Evolutionary conservation across 495 filamentous ascomycete genomes (phyloP).

Genomic region (Aspergillus steynii): DNA sequence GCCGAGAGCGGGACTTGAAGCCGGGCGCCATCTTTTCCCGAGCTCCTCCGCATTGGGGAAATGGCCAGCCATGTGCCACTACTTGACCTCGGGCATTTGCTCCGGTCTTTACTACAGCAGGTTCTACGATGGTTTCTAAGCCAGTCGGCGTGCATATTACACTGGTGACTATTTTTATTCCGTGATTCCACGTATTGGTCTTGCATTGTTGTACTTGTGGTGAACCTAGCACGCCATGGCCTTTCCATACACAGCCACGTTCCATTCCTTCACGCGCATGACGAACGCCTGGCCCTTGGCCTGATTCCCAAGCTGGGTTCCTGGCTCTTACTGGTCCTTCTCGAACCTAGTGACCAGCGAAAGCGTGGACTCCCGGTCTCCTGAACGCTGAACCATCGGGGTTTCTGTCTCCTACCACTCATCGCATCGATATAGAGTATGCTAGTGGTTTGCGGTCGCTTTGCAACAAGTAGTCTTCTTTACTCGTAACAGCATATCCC

Average conservation of each 20-base stretch:
- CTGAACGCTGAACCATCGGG: background rate
- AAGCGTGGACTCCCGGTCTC: background rate
- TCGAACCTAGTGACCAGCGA: background rate
- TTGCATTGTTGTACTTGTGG: no score
- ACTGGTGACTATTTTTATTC: no score
- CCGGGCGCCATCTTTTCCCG: slow-evolving; percentile 26
- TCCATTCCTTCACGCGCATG: background rate
- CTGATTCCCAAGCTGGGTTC: background rate
- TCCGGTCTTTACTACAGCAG: no score
- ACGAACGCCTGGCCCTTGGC: background rate
- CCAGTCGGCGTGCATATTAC: no score
- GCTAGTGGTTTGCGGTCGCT: background rate
- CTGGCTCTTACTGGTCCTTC: background rate
- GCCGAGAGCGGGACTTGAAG: slow-evolving; percentile 24
- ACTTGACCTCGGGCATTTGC: background rate
- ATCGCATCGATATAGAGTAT: background rate
- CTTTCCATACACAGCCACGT: background rate
- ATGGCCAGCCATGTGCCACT: background rate
- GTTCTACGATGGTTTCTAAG: no score
- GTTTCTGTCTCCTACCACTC: background rate
- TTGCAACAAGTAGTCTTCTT: no score
- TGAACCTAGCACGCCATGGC: background rate
- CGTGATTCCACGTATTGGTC: no score
- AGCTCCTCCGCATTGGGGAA: slow-evolving; percentile 37
- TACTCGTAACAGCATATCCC: background rate